Evolutionary conservation across 805 yeast genomes (phyloP), one percentile per base, ranked within the genome.

Genomic region (Kuraishia ogatae): DNA sequence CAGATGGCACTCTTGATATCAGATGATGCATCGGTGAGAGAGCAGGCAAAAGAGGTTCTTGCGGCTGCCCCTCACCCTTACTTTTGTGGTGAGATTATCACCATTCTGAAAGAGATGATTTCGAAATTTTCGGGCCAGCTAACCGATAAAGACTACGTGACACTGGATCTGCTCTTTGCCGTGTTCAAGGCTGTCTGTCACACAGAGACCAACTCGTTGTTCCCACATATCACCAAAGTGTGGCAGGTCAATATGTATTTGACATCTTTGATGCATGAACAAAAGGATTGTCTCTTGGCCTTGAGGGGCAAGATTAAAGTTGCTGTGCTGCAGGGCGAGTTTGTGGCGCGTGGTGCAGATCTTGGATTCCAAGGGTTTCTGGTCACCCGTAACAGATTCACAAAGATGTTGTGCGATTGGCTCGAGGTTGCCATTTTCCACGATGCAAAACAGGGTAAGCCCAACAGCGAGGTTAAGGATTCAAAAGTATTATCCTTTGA

Each of bases 41-140:
- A 89, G 50, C 81, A 83, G 48, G 79, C 89, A 1, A 81, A 85
- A 57, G 96, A 89, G 59, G 82, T 89, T 1, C 67, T 90, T 50
- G 81, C 71, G 55, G 67, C 67, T 24, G 65, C 69, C 6, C 58
- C 67, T 50, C 84, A 87, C 69, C 81, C 90, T 13, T 72, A 54
- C 48, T 55, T 47, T 13, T 22, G 17, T 49, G 50, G 49, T 35
- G 20, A 35, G 29, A 24, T 53, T 26, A 17, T 29, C 6, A 11
- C 22, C 7, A 8, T 7, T 11, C 46, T 52, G 21, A 21, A 54
- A n/a, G 59, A 58, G 21, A 58, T 59, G 39, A 56, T 63, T 19
- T 58, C 60, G 52, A 56, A 62, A 26, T 68, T 69, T 56, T 64
- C 63, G 52, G 52, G 48, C 6, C 61, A 64, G 19, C 54, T 69